Evolutionary conservation across 2,329 filamentous ascomycete genomes (phyloP).

Genomic region (Leptodontidium sp.): DNA sequence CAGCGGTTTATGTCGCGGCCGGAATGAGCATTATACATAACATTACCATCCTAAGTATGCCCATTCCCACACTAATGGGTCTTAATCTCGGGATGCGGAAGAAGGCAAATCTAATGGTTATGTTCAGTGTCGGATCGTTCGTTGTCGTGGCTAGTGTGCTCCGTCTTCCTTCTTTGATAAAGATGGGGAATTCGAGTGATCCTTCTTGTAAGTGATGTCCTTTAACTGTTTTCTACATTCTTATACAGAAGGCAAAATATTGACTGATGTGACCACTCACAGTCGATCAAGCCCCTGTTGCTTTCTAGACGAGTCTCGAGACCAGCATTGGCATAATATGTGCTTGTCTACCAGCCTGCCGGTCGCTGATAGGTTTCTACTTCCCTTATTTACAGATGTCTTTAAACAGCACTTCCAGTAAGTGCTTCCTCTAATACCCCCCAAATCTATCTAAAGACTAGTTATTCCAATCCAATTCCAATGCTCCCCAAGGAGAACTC

Average conservation of each 20-base stretch:
- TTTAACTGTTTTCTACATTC: not conserved
- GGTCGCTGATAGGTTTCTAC: constrained; percentile 10
- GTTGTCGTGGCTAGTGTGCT: constrained; percentile 27
- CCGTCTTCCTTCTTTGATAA: constrained; percentile 23
- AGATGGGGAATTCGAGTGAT: constrained; percentile 21
- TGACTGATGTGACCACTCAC: not conserved
- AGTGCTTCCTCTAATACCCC: not conserved
- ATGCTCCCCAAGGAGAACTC: too few relatives aligned
- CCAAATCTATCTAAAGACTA: too few relatives aligned
- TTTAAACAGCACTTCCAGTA: constrained; percentile 10
- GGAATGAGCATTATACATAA: constrained; percentile 25
- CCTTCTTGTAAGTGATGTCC: constrained; percentile 28
- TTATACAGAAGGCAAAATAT: not conserved
- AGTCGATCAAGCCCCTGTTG: constrained; percentile 18
- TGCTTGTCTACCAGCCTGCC: constrained; percentile 13
- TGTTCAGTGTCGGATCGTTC: constrained; percentile 31
- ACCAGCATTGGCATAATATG: constrained; percentile 18
- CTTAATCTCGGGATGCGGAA: constrained; percentile 22
- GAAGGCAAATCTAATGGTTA: constrained; percentile 23
- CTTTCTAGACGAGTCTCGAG: constrained; percentile 19
- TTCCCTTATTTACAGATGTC: constrained; percentile 12
- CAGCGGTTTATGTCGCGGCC: constrained; percentile 15
- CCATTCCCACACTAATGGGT: constrained; percentile 23
- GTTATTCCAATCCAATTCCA: too few relatives aligned
- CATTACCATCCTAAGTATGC: constrained; percentile 25